Base-by-base conservation (phyloP, 441 rosid species). In the Gossypium laxum region DNA sequence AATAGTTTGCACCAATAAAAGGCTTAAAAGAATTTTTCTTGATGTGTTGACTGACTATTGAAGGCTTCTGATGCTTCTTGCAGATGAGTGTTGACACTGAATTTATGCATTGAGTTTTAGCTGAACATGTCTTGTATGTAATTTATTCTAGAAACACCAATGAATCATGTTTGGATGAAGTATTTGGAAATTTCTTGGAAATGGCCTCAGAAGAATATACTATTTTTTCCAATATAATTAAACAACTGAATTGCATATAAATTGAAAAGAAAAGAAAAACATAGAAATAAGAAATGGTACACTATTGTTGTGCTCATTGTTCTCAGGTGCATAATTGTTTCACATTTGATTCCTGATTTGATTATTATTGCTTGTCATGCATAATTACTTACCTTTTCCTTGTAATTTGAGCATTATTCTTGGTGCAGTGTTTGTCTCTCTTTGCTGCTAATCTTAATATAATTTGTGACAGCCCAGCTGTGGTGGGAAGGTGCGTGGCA, bases 401-500 rank as follows among this genome's bases (percentile, higher is more conserved):
- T 51, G 38, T 14, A 66, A 17, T 63, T 56, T 61, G 14, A 17
- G 48, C 51, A 66, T 68, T 60, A 21, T 45, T 38, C 51, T 56
- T 67, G 24, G 38, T 0, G 10, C 59, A 30, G 11, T 77, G 26
- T 12, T 71, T 74, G 43, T 45, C 12, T 55, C 56, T 57, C 48
- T 52, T 56, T 79, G 67, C 51, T 79, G 65, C 78, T 85, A 58
- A 82, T 72, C 34, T 65, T 59, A 66, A 30, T 81, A 74, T 65
- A 71, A 71, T 76, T 76, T 81, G 63, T 70, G 76, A 79, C 98
- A 95, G 99, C 80, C 99, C 99, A 48, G 97, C 96, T 56, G 96
- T 92, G 64, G 97, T 95, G 74, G 92, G 90, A 70, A 89, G 96
- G 79, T 92, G 99, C 68, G 96, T 95, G 82, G 86, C 91, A 67